phyloP scores from a whole-genome alignment of 768 basidiomycete species.

The Mycena filopes region DNA sequence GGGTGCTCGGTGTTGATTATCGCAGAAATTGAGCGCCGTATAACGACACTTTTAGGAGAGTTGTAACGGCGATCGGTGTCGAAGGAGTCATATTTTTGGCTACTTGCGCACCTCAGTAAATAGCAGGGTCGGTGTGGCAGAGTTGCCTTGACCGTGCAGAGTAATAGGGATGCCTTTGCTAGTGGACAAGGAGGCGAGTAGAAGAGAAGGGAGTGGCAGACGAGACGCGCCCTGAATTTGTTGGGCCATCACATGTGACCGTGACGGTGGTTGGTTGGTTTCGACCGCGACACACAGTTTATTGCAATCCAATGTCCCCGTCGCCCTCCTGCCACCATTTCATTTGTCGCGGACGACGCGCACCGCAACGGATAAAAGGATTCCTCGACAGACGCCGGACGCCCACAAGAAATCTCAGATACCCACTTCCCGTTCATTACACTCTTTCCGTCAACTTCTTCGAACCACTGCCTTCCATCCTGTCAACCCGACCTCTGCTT shows the following conservation, averaged over 20 bases:
- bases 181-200: not conserved
- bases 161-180: not conserved
- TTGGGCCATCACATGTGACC: not conserved
- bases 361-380: too few species aligned
- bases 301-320: not conserved
- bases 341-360: too few species aligned
- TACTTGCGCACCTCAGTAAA: too few species aligned
- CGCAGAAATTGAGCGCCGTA: not conserved
- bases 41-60: not conserved
- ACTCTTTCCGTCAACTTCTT: not conserved
- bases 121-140: too few species aligned
- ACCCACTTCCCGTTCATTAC: too few species aligned
- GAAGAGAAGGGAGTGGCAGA: not conserved
- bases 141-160: not conserved
- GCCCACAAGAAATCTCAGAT: too few species aligned
- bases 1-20: not conserved
- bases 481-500: too few species aligned
- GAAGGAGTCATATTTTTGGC: conserved; percentile 8
- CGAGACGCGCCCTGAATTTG: conserved; percentile 8
- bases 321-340: too few species aligned
- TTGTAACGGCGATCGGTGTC: not conserved
- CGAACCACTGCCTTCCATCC: too few species aligned
- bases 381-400: too few species aligned
- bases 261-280: not conserved
- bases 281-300: conserved; percentile 1